A percentile compares a stretch with the other conserved stretches of the same genome.
Conservation (phyloP, 2,329 filamentous ascomycete genomes). For the Samsoniella hepiali region DNA sequence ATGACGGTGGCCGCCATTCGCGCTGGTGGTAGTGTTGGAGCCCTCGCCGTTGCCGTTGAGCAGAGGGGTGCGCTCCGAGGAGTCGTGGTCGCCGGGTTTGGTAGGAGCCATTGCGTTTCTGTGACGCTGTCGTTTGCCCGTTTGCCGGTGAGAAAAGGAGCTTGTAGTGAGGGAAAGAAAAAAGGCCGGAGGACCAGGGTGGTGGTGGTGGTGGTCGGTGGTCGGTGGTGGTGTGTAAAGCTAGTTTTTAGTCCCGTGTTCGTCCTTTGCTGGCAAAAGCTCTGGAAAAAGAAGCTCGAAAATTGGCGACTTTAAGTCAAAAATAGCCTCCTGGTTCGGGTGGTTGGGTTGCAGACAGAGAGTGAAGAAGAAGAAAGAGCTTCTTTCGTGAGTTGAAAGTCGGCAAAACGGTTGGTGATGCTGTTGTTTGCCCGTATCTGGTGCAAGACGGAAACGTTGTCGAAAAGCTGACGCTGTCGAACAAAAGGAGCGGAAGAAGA, state of each 20-base stretch:
- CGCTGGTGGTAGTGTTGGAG: not conserved
- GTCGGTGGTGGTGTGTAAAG: not conserved
- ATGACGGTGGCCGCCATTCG: not conserved
- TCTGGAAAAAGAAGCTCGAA: too few relatives aligned
- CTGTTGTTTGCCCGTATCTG: too few relatives aligned
- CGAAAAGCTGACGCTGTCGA: too few relatives aligned
- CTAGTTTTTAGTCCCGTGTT: not conserved
- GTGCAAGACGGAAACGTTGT: too few relatives aligned
- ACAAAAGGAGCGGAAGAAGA: too few relatives aligned
- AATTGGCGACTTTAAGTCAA: too few relatives aligned
- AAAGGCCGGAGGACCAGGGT: not conserved
- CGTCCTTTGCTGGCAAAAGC: too few relatives aligned
- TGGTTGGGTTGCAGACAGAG: too few relatives aligned
- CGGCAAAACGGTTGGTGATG: too few relatives aligned
- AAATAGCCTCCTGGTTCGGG: too few relatives aligned
- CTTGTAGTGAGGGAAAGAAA: not conserved
- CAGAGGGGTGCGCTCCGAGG: slow-evolving; percentile 42
- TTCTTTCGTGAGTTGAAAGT: too few relatives aligned
- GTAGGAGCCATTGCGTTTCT: slow-evolving; percentile 32
- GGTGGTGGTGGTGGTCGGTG: not conserved
- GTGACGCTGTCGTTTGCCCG: not conserved
- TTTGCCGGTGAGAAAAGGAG: not conserved
- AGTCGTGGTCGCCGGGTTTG: slow-evolving; percentile 26
- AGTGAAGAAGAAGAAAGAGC: too few relatives aligned
- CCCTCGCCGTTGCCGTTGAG: slow-evolving; percentile 38